A percentile compares a stretch with the other conserved stretches of the same genome.
phyloP scores from a whole-genome alignment of 495 filamentous ascomycete species.

The Aspergillus bridgeri region DNA sequence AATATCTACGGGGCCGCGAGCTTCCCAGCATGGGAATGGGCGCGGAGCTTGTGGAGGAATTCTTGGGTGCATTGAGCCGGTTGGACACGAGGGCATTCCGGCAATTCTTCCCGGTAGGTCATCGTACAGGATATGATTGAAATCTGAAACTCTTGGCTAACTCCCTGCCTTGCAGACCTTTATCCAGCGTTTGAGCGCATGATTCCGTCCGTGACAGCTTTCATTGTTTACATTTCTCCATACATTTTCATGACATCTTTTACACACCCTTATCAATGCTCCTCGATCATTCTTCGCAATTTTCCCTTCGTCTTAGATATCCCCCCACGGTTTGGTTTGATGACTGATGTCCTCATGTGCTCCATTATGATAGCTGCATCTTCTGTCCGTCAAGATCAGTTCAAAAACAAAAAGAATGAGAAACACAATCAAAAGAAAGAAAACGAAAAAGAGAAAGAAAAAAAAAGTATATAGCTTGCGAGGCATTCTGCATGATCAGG shows the following conservation, averaged over 20 bases:
- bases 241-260: constrained; percentile 14
- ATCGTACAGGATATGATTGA: background rate
- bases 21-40: constrained; percentile 54
- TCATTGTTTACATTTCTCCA: constrained; percentile 1
- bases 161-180: constrained; percentile 29
- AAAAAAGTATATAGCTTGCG: constrained; percentile 8
- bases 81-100: constrained; percentile 52
- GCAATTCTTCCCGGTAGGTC: constrained; percentile 51
- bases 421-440: background rate
- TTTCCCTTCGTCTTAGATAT: constrained; percentile 37
- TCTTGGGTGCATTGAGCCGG: constrained; percentile 50
- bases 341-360: constrained; percentile 22
- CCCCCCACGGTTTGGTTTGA: constrained; percentile 38
- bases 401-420: background rate
- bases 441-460: background rate
- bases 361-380: constrained; percentile 8
- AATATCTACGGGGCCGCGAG: constrained; percentile 52
- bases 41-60: constrained; percentile 50
- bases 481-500: constrained; percentile 10
- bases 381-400: background rate
- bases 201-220: constrained; percentile 12
- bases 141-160: constrained; percentile 9
- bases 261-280: constrained; percentile 14
- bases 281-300: constrained; percentile 12
- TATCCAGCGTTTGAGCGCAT: constrained; percentile 49